These are phyloP conservation scores for Hygrocybe punicea DNA, from an alignment of 768 basidiomycete genomes.

Conservation along the genomic window DNA sequence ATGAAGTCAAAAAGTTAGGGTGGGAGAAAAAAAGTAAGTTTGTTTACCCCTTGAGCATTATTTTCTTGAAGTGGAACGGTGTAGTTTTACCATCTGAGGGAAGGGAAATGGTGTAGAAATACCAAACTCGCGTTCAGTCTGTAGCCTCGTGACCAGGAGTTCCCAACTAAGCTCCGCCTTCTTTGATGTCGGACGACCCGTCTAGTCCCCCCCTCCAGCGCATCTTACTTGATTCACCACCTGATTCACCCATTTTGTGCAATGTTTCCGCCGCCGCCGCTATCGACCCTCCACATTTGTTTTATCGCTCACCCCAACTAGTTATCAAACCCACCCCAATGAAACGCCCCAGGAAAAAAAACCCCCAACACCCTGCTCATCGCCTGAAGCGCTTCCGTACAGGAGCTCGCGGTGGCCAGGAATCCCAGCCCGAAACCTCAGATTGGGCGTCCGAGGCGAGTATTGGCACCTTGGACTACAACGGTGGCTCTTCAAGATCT, in stretches of 20 bases:
- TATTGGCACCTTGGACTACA: background rate
- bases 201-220: background rate
- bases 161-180: too few relatives aligned
- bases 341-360: background rate
- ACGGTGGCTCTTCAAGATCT: background rate
- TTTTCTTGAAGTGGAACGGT: background rate
- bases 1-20: background rate
- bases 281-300: background rate
- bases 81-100: background rate
- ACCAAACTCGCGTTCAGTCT: background rate
- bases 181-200: background rate
- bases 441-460: background rate
- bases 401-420: background rate
- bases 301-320: background rate
- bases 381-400: background rate
- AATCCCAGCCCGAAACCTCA: background rate
- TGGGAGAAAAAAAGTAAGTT: background rate
- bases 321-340: background rate
- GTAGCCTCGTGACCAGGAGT: background rate
- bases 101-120: background rate
- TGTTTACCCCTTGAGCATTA: background rate
- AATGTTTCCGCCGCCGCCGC: background rate
- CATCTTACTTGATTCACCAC: conserved; percentile 1
- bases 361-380: background rate
- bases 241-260: background rate